phyloP scores from a whole-genome alignment of 2,329 filamentous ascomycete species.

The Cercospora canescens region DNA sequence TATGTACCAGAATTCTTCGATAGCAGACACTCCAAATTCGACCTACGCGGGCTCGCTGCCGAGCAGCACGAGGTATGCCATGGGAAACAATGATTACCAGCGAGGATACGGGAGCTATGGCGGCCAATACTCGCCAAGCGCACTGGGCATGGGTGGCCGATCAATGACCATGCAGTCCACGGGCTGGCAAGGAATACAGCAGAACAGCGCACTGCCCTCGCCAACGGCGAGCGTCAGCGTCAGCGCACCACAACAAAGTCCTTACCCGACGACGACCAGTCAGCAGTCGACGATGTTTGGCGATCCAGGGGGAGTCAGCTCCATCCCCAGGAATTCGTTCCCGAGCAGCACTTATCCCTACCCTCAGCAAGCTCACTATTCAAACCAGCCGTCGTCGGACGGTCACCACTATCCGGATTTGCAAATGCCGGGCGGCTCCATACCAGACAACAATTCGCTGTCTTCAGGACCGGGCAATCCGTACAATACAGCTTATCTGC shows the following conservation, averaged over 20 bases:
- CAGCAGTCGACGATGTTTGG: constrained; percentile 21
- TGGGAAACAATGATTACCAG: constrained; percentile 14
- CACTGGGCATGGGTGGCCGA: constrained; percentile 15
- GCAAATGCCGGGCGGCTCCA: constrained; percentile 15
- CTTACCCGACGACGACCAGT: constrained; percentile 13
- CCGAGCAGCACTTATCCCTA: constrained; percentile 16
- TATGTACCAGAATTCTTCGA: constrained; percentile 18
- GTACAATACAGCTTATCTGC: constrained; percentile 16
- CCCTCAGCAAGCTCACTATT: constrained; percentile 15
- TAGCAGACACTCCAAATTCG: constrained; percentile 16
- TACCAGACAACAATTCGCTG: constrained; percentile 11
- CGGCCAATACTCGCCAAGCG: constrained; percentile 18
- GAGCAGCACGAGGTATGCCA: constrained; percentile 18
- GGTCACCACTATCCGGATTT: constrained; percentile 13
- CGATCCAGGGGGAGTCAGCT: constrained; percentile 21
- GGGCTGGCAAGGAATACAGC: constrained; percentile 2
- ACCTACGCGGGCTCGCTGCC: constrained; percentile 19
- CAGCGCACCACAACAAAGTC: constrained; percentile 14
- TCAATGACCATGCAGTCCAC: constrained; percentile 15
- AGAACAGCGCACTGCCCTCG: constrained; percentile 20
- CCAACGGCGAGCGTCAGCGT: constrained; percentile 17
- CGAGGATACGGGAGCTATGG: constrained; percentile 16
- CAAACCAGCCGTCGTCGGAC: background rate
- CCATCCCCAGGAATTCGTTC: constrained; percentile 19
- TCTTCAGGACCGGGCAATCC: constrained; percentile 11